These are phyloP conservation scores for Onygenales sp. DNA, from an alignment of 2,329 filamentous ascomycete species.

Conservation along the genomic window DNA sequence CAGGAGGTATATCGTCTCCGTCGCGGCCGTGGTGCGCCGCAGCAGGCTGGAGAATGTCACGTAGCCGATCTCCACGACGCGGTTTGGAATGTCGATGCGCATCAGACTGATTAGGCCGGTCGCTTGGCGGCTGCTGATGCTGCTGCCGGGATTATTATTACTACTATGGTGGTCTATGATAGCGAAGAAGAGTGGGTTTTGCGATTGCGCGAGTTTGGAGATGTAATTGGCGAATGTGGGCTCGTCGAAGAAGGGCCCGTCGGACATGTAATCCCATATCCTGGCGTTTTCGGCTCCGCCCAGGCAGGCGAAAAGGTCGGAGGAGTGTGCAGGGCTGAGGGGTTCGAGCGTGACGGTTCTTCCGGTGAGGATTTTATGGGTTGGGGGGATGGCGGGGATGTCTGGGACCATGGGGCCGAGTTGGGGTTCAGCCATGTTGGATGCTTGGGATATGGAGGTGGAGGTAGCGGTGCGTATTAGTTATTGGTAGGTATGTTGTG, in stretches of 20 bases:
- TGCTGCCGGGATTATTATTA: slow-evolving; percentile 12
- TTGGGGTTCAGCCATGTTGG: background rate
- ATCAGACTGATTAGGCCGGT: slow-evolving; percentile 37
- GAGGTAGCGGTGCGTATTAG: background rate
- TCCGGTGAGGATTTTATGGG: background rate
- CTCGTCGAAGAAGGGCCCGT: slow-evolving; percentile 25
- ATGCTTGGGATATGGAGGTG: background rate
- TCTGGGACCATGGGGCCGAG: background rate
- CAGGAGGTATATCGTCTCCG: slow-evolving; percentile 51
- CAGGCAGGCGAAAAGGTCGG: slow-evolving; percentile 20
- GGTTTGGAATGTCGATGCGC: slow-evolving; percentile 39
- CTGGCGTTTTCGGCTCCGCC: slow-evolving; percentile 16
- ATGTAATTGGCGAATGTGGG: slow-evolving; percentile 18
- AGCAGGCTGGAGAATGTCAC: slow-evolving; percentile 43
- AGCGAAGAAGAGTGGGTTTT: slow-evolving; percentile 36
- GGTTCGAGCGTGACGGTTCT: slow-evolving; percentile 20
- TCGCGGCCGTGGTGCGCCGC: slow-evolving; percentile 47
- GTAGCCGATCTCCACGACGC: slow-evolving; percentile 49
- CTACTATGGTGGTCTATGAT: slow-evolving; percentile 28
- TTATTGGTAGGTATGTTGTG: background rate
- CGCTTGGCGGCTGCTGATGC: slow-evolving; percentile 17
- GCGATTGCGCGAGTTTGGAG: slow-evolving; percentile 14
- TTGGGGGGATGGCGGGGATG: background rate
- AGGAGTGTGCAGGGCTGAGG: slow-evolving; percentile 19
- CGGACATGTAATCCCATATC: slow-evolving; percentile 36